Evolutionary conservation across 2,329 filamentous ascomycete genomes (phyloP).

Genomic region (Phoma herbarum): DNA sequence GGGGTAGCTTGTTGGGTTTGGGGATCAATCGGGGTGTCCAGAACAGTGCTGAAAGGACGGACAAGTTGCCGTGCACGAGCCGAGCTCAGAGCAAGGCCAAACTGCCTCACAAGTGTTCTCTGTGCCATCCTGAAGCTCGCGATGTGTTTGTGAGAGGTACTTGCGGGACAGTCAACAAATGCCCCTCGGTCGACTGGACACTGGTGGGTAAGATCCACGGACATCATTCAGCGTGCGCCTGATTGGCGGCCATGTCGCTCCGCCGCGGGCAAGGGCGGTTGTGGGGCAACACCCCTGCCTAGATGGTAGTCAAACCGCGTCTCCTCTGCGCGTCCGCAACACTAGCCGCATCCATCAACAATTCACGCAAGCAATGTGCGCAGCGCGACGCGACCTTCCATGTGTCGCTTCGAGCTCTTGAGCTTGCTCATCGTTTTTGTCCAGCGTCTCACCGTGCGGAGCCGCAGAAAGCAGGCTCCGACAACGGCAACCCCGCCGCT

Average conservation of each 20-base stretch:
- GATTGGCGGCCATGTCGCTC: slow-evolving; percentile 14
- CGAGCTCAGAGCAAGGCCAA: slow-evolving; percentile 18
- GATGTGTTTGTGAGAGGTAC: slow-evolving; percentile 14
- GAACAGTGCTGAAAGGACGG: slow-evolving; percentile 46
- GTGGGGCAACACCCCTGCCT: slow-evolving; percentile 13
- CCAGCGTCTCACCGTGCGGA: slow-evolving; percentile 32
- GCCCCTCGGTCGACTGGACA: slow-evolving; percentile 16
- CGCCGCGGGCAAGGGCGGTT: neutral
- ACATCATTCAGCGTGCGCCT: slow-evolving; percentile 7
- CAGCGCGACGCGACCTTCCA: slow-evolving; percentile 32
- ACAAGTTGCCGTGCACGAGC: slow-evolving; percentile 17
- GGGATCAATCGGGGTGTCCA: slow-evolving; percentile 41
- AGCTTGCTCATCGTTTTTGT: slow-evolving; percentile 43
- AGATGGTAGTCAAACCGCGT: slow-evolving; percentile 5
- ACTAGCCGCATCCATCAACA: slow-evolving; percentile 23
- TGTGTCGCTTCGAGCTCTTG: slow-evolving; percentile 52
- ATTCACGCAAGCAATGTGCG: slow-evolving; percentile 24
- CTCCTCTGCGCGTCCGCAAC: slow-evolving; percentile 19
- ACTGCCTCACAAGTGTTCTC: slow-evolving; percentile 19
- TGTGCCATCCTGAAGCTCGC: slow-evolving; percentile 21
- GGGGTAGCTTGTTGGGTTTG: slow-evolving; percentile 33
- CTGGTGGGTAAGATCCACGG: neutral
- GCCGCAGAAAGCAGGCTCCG: slow-evolving; percentile 23
- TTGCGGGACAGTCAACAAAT: slow-evolving; percentile 16
- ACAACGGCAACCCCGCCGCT: slow-evolving; percentile 25